Conservation (phyloP, 208 protist genomes). For the Leishmania turanica region DNA sequence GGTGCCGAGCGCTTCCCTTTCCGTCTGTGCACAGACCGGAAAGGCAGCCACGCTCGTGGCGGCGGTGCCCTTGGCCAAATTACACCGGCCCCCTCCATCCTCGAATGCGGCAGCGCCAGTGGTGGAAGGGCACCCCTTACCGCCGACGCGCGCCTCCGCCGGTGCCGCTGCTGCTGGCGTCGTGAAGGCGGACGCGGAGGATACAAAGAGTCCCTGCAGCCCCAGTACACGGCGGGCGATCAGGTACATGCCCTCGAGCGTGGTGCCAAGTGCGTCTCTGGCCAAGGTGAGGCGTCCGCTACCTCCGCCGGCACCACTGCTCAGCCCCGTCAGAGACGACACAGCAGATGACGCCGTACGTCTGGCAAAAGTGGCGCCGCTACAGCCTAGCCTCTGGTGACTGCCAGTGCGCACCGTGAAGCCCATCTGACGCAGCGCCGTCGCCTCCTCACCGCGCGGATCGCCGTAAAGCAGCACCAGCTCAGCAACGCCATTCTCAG, state of each 20-base stretch:
- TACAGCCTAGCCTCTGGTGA: constrained; percentile 11
- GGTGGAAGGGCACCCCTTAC: not conserved
- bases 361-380: not conserved
- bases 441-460: constrained; percentile 17
- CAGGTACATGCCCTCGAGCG: constrained; percentile 42
- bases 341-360: not conserved
- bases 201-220: constrained; percentile 20
- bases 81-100: not conserved
- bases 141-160: not conserved
- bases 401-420: constrained; percentile 28
- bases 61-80: not conserved
- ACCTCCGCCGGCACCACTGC: not conserved
- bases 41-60: not conserved
- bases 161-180: not conserved
- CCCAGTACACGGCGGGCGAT: constrained; percentile 52
- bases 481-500: constrained; percentile 1
- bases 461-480: constrained; percentile 19
- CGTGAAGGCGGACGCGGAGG: not conserved
- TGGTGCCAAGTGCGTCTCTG: constrained; percentile 50
- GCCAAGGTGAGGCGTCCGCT: constrained; percentile 26
- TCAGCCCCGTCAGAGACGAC: not conserved
- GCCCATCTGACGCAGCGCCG: constrained; percentile 26
- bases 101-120: not conserved
- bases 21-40: not conserved
- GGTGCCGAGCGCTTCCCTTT: constrained; percentile 40